These are phyloP conservation scores for Priceomyces melissophilus DNA, from an alignment of 805 yeast species.

Conservation along the genomic window DNA sequence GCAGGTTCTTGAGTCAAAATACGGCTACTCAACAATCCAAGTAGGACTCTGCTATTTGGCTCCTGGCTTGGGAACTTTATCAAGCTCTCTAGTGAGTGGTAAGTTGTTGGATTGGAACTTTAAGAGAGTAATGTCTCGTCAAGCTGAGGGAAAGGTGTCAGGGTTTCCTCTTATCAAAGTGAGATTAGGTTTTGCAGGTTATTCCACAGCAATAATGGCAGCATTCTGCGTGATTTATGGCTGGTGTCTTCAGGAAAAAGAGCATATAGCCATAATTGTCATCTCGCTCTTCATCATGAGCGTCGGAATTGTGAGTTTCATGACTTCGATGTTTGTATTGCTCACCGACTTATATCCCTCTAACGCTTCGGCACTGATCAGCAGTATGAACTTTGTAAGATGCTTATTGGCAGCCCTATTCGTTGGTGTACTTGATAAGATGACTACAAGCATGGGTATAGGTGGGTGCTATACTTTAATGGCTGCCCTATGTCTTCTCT, in stretches of 20 bases:
- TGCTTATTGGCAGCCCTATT: slow-evolving; percentile 66
- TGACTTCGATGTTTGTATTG: slow-evolving; percentile 57
- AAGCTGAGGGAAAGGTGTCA: background rate
- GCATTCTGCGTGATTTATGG: slow-evolving; percentile 55
- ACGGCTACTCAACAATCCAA: slow-evolving; percentile 49
- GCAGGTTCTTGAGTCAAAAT: slow-evolving; percentile 45
- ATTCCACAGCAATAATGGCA: slow-evolving; percentile 12
- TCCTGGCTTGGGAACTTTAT: slow-evolving; percentile 65
- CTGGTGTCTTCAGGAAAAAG: slow-evolving; percentile 57
- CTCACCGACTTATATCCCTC: slow-evolving; percentile 69
- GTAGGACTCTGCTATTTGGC: slow-evolving; percentile 75
- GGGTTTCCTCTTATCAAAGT: background rate
- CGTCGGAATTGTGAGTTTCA: slow-evolving; percentile 49
- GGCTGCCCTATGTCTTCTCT: slow-evolving; percentile 41
- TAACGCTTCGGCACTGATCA: slow-evolving; percentile 65
- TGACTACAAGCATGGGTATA: slow-evolving; percentile 51
- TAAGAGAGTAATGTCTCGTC: slow-evolving; percentile 15
- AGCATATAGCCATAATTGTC: slow-evolving; percentile 50
- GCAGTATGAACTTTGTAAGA: slow-evolving; percentile 65
- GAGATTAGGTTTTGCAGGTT: background rate
- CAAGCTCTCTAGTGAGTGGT: slow-evolving; percentile 62
- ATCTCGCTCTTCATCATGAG: slow-evolving; percentile 55
- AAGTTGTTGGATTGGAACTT: slow-evolving; percentile 52
- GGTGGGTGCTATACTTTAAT: slow-evolving; percentile 78
- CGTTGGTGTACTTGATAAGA: slow-evolving; percentile 59